Base-by-base conservation (phyloP, 805 yeast genomes). In the Candida railenensis region DNA sequence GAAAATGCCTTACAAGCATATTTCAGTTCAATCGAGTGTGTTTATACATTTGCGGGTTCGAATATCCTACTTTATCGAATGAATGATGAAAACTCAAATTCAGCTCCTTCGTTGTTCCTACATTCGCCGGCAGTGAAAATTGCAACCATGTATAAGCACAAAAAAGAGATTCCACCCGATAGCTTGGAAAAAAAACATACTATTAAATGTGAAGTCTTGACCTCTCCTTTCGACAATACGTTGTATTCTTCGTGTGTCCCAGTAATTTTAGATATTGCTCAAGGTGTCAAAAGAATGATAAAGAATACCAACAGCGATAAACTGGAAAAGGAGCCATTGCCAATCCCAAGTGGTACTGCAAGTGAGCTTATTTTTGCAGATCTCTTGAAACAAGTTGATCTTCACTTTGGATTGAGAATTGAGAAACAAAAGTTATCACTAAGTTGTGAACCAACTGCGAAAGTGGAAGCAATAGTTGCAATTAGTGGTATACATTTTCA, bases 401-500 rank as follows among this genome's bases (percentile, higher is more conserved):
- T 89, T 22, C 81, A 80, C 43, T 63, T 87, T 45, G 81, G 85
- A 0, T 52, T 91, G 4, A 72, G 77, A 36, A 77, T 91, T 44
- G 90, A 82, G 18, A 78, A 83, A 30, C 99, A 94, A 60, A 79
- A 78, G 38, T 61, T 94, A 19, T 78, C 86, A 2, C 69, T 94
- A 44, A 87, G 96, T 53, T 94, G 99, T 74, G 92, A 88, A 50
- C 99, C 99, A 1, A 84, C 84, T 15, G 98, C 98, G 0, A 89
- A 88, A 59, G 94, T 94, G 1, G 90, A 89, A 34, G 95, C 97
- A 0, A 80, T 86, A 32, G 83, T 89, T 14, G 86, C 89, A 5
- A 76, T 85, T 19, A 85, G 82, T 18, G 83, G 85, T 0, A 77
- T 89, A n/a, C 78, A 74, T 19, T 53, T 89, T 32, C 79, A 80